phyloP scores from a whole-genome alignment of 495 filamentous ascomycete species.

The Amniculicola lignicola region DNA sequence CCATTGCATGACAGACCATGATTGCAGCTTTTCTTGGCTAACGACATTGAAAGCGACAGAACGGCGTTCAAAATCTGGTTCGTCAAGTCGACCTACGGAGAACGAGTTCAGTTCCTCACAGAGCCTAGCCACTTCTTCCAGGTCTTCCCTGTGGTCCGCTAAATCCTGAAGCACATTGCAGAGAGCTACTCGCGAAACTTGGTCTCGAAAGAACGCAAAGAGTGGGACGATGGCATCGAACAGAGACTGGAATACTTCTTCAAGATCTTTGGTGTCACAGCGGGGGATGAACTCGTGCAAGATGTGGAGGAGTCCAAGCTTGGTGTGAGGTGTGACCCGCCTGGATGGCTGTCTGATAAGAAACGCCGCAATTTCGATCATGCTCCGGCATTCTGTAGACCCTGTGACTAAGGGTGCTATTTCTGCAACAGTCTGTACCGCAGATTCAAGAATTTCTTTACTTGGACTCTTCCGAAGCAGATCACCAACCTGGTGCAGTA shows the following conservation, averaged over 20 bases:
- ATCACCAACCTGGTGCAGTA: constrained; percentile 50
- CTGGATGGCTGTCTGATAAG: constrained; percentile 79
- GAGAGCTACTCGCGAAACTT: constrained; percentile 65
- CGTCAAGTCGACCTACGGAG: constrained; percentile 62
- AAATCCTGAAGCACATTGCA: constrained; percentile 69
- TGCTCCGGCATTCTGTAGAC: constrained; percentile 63
- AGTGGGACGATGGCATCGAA: constrained; percentile 67
- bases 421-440: constrained; percentile 70
- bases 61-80: constrained; percentile 81
- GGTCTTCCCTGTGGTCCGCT: constrained; percentile 57
- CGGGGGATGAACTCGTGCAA: constrained; percentile 71
- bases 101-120: constrained; percentile 81
- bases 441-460: constrained; percentile 68
- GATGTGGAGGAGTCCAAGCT: constrained; percentile 71
- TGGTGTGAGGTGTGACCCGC: constrained; percentile 76
- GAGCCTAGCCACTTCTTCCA: constrained; percentile 62
- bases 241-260: constrained; percentile 54
- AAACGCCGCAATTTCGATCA: constrained; percentile 73
- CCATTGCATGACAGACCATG: constrained; percentile 76
- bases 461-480: constrained; percentile 62
- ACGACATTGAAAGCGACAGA: constrained; percentile 72
- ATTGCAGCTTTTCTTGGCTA: constrained; percentile 52
- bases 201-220: constrained; percentile 84
- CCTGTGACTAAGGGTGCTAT: constrained; percentile 71
- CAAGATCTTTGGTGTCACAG: constrained; percentile 53